Evolutionary conservation across 257 asterid species (phyloP), one percentile per base, ranked within the genome.

Genomic region (Solanum dulcamara): DNA sequence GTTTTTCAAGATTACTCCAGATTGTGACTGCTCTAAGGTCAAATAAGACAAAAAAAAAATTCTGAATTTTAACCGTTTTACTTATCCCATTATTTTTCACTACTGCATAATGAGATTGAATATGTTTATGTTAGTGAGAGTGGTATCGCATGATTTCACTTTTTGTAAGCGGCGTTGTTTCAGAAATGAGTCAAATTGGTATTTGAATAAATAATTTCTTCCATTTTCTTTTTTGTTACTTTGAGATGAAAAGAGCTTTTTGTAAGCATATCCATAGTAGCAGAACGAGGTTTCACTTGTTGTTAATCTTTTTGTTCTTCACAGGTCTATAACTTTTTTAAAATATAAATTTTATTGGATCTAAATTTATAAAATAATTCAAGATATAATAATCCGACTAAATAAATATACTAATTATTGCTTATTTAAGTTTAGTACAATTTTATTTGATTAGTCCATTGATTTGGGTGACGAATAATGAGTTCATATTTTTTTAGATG

Each of bases 11-110:
- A 75, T 86, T 37, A 37, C 37, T 10, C 80, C 84, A 1, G 11
- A 75, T 44, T 24, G 64, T 62, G 86, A 86, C 1, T 86, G 88
- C 79, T 51, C 88, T 22, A 86, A 81, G 86, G 48, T 81, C 85
- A 81, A 37, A 44, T 81, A 75, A 75, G 26, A 44, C n/a, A n/a
- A n/a, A n/a, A n/a, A n/a, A n/a, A n/a, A n/a, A n/a, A n/a, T 18
- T 50, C 55, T 50, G 55, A 50, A 50, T 5, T 50, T 51, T 51
- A 48, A 13, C 14, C 14, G 20, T 48, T 48, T 48, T 13, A 48
- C 0, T 48, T 48, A 48, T 20, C 53, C 14, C 53, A 20, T 48
- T 13, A 48, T 28, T 33, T 67, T 28, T 64, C 74, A 66, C 2
- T 15, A 66, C 2, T 15, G 22, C 24, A 4, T 30, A 75, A 44